A percentile compares a stretch with the other conserved stretches of the same genome.
These are phyloP conservation scores for Lodderomyces parapsilosis DNA, from an alignment of 1,139 yeast species.

Conservation along the genomic window DNA sequence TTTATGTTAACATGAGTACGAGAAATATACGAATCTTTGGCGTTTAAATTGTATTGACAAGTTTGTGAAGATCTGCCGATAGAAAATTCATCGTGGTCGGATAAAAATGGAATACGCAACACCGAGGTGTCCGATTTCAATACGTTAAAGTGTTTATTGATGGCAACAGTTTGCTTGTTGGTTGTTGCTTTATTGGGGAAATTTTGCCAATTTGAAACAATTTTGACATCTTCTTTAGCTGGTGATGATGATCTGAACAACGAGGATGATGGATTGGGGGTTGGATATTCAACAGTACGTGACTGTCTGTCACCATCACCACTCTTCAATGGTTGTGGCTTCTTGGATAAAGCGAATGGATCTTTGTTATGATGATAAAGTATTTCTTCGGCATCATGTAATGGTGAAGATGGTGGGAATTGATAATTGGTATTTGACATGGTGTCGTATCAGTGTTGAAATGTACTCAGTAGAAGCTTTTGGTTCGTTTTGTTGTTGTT, in stretches of 20 bases:
- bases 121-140: constrained; percentile 40
- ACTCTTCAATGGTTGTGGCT: neutral
- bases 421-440: constrained; percentile 14
- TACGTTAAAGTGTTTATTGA: constrained; percentile 37
- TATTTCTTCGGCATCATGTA: constrained; percentile 26
- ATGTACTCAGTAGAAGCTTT: too few relatives aligned
- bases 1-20: constrained; percentile 56
- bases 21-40: constrained; percentile 61
- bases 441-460: neutral
- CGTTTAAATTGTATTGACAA: constrained; percentile 55
- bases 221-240: constrained; percentile 14
- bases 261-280: constrained; percentile 59
- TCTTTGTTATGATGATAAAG: constrained; percentile 15
- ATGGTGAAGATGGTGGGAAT: constrained; percentile 69
- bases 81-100: constrained; percentile 22
- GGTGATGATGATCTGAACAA: constrained; percentile 49
- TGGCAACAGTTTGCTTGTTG: constrained; percentile 10
- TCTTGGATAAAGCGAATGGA: constrained; percentile 19
- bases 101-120: constrained; percentile 34
- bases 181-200: neutral
- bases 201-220: neutral
- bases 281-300: constrained; percentile 34
- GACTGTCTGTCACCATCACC: neutral
- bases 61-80: constrained; percentile 69
- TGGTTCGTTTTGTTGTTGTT: neutral